Percentiles rank a stretch among this genome's conserved stretches.
Evolutionary conservation across 768 basidiomycete species (phyloP).

Genomic region (Serendipita sp.): DNA sequence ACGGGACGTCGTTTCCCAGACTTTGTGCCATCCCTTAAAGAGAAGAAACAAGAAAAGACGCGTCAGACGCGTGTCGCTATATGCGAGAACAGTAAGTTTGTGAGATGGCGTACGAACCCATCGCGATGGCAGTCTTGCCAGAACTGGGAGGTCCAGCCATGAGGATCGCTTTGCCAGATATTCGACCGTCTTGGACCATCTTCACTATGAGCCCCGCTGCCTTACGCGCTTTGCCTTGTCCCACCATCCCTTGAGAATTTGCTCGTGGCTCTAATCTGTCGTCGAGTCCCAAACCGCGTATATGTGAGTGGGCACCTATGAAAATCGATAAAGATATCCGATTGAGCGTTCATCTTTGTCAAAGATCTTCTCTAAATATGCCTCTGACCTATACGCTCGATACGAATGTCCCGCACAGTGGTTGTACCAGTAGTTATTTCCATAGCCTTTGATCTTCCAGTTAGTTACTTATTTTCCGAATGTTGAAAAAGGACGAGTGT

Average conservation of each 20-base stretch:
- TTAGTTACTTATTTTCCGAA: background rate
- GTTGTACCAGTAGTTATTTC: conserved; percentile 61
- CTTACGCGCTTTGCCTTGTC: conserved; percentile 88
- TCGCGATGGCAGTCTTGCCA: conserved; percentile 94
- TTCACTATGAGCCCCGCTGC: conserved; percentile 95
- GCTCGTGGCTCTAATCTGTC: conserved; percentile 77
- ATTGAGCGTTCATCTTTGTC: background rate
- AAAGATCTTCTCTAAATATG: background rate
- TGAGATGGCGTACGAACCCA: conserved; percentile 39
- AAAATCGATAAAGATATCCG: background rate
- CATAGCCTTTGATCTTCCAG: background rate
- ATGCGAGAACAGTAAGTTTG: background rate
- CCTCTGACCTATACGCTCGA: conserved; percentile 71
- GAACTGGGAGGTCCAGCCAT: conserved; percentile 96
- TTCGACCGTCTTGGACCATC: conserved; percentile 93
- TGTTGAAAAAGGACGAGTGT: too few relatives aligned
- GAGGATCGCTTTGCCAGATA: conserved; percentile 89
- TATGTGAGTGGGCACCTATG: conserved; percentile 81
- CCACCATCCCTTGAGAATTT: conserved; percentile 91
- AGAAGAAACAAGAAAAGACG: background rate
- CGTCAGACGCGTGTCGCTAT: conserved; percentile 19
- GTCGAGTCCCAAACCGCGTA: conserved; percentile 87
- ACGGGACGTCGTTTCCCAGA: conserved; percentile 85
- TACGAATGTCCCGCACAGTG: conserved; percentile 71
- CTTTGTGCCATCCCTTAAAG: conserved; percentile 84